Percentiles rank a stretch among this genome's conserved stretches.
Evolutionary conservation across 345 rosid genomes (phyloP).

Genomic region (Linum lewisii): DNA sequence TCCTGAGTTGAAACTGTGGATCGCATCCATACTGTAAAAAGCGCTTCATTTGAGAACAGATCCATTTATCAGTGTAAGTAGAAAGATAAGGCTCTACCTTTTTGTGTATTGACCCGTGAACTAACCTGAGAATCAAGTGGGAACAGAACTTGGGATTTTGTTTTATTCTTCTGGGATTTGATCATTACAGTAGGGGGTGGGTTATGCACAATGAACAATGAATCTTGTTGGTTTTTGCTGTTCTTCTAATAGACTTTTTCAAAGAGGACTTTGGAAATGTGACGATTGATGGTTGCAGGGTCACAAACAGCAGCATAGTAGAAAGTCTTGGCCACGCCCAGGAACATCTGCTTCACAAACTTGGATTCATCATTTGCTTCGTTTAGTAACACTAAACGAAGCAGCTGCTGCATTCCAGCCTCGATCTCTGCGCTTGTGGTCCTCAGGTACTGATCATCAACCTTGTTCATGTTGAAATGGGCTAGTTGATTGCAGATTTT

Average conservation of each 20-base stretch:
- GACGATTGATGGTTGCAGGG: conserved; percentile 34
- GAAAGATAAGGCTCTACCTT: too few relatives aligned
- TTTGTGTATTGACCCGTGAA: too few relatives aligned
- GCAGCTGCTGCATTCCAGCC: conserved; percentile 57
- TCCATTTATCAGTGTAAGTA: too few relatives aligned
- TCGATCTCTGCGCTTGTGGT: conserved; percentile 30
- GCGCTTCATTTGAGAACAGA: too few relatives aligned
- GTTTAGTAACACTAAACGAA: conserved; percentile 33
- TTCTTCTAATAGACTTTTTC: conserved; percentile 29
- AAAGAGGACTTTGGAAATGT: conserved; percentile 68
- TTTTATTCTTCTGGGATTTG: too few relatives aligned
- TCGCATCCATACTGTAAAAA: too few relatives aligned
- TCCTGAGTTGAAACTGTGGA: too few relatives aligned
- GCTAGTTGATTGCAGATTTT: conserved; percentile 26
- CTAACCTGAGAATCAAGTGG: too few relatives aligned
- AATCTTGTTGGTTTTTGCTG: neutral
- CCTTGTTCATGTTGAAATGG: conserved; percentile 32
- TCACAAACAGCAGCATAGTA: conserved; percentile 58
- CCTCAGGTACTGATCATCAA: conserved; percentile 10
- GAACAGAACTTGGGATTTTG: neutral
- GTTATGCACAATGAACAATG: neutral
- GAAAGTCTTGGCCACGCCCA: conserved; percentile 50
- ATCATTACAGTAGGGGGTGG: too few relatives aligned
- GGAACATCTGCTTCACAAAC: conserved; percentile 37
- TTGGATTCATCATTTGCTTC: conserved; percentile 14